A percentile compares a stretch with the other conserved stretches of the same genome.
These are phyloP conservation scores for Nicotiana tabacum DNA, from an alignment of 257 asterid species.

Conservation along the genomic window DNA sequence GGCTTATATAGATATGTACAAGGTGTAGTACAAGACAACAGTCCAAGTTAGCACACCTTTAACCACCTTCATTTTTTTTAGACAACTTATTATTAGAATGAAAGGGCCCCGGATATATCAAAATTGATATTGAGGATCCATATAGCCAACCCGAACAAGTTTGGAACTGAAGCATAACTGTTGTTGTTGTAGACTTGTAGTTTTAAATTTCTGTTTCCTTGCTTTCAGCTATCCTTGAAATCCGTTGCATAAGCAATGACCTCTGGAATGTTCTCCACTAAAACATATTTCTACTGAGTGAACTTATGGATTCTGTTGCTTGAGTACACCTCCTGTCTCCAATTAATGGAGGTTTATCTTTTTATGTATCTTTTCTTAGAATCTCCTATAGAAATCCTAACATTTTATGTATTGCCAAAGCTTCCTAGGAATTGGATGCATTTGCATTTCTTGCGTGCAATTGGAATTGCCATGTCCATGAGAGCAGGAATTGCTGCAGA, in stretches of 20 bases:
- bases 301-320: slow-evolving; percentile 5
- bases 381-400: background rate
- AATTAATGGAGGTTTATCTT: background rate
- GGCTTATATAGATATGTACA: background rate
- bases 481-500: slow-evolving; percentile 97
- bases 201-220: background rate
- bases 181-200: background rate
- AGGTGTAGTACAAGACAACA: background rate
- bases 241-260: background rate
- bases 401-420: slow-evolving; percentile 36
- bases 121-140: background rate
- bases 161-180: background rate
- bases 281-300: background rate
- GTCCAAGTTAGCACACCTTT: background rate
- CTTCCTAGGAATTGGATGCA: slow-evolving; percentile 99
- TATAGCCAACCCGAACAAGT: background rate
- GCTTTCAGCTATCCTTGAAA: background rate
- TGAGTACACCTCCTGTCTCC: background rate
- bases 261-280: background rate
- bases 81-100: background rate
- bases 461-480: slow-evolving; percentile 98
- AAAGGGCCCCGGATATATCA: background rate
- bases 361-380: background rate
- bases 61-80: too few species aligned
- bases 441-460: slow-evolving; percentile 95